Base-by-base conservation (phyloP, 108 stramenopile species). In the Poteriospumella lacustris region DNA sequence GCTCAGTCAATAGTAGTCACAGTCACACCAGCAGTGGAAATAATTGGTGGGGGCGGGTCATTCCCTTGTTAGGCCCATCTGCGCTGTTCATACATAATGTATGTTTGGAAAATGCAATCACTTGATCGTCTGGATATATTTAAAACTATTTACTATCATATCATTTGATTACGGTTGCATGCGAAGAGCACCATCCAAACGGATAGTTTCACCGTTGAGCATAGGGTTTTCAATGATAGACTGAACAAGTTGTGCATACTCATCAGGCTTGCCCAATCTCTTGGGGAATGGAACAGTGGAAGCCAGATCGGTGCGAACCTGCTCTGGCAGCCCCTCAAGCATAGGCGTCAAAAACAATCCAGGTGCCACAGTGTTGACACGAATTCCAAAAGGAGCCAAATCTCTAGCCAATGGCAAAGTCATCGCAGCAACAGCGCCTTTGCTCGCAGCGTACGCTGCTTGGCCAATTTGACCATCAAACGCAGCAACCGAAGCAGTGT, bases 401-500 rank as follows among this genome's bases (percentile, higher is more conserved):
- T 97, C 97, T 59, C 95, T 79, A 2, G 97, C 94, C 81, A 93
- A 83, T 9, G 95, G 94, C 12, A 97, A 85, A 28, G 89, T 89
- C 56, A 90, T 56, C 69, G 84, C 90, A 39, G 90, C 93, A 38
- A 97, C 82, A 0, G 91, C 97, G 47, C 90, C 95, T 81, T 97
- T 97, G 76, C 89, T 89, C 0, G 94, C 88, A 12, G 94, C 86
- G 78, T 97, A 97, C 1, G 97, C 95, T 3, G 43, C 80, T 77
- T 85, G 84, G 0, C 94, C 94, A 15, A 90, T 84, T 81, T 96
- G 95, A 26, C 97, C 97, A 28, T 98, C 95, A 72, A 82, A 94
- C 2, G 95, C 97, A 2, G 97, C 95, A 42, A 98, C 89, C 56
- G 86, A 88, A 2, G 95, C 94, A 0, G 97, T 98, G 83, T 96